Base-by-base conservation (phyloP, 805 yeast genomes). In the Starmerella scarabaei region DNA sequence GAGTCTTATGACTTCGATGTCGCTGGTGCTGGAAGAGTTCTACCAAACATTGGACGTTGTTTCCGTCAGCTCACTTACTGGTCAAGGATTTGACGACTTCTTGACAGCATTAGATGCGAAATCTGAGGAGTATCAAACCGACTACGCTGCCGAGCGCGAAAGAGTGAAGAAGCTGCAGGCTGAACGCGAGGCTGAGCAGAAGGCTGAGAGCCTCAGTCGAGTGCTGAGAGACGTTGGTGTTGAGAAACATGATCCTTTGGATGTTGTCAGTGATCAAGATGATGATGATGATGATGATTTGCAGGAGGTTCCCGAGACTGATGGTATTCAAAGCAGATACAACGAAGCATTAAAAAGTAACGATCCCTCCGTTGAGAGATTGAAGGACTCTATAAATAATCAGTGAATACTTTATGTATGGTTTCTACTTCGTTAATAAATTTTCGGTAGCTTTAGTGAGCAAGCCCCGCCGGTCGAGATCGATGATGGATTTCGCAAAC, bases 1-100 rank as follows among this genome's bases (percentile, higher is more conserved):
- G 39, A 83, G 94, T 1, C 66, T 91, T 38, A 82, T 91, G 44
- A 91, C 86, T 58, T 85, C 96, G 1, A 82, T 91, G 94, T 80
- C 94, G 26, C 67, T 91, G 51, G 85, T 91, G 84, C 66, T 91
- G 41, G 99, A 91, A 57, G 98, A 91, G 58, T 91, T 91, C 53
- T 91, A 91, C 58, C 78, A 93, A 1, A 86, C 86, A 43, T 64
- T 91, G 47, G 97, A 91, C 57, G 82, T 86, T 45, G 94, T 81
- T 33, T 77, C 83, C n/a, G 94, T 85, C 12, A 83, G 95, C 33
- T 75, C 96, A 33, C 80, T 75, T 54, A 86, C 97, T 0, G 99
- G 98, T 15, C 79, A 69, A 3, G 99, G 99, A 0, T 82, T 91
- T 56, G 94, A 85, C 55, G 94, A 85, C 18, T 88, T 91, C 54